phyloP scores from a whole-genome alignment of 106 monocot genomes.

The Platanthera guangdongensis region DNA sequence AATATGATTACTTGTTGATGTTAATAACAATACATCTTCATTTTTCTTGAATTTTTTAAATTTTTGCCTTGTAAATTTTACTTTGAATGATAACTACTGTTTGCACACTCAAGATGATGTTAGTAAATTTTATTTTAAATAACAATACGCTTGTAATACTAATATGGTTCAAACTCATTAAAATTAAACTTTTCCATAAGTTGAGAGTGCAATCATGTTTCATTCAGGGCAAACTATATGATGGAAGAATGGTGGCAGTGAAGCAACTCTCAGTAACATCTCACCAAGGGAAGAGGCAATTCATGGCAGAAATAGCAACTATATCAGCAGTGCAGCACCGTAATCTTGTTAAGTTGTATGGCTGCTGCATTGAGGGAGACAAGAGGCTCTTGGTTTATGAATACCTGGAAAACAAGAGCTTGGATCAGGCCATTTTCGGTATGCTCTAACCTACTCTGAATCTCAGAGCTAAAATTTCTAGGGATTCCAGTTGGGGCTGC shows the following conservation, averaged over 20 bases:
- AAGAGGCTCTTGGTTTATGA: constrained; percentile 74
- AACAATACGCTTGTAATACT: too few species aligned
- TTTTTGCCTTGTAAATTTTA: too few species aligned
- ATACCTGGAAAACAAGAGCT: constrained; percentile 65
- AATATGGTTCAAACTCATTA: too few species aligned
- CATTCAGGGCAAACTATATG: constrained; percentile 60
- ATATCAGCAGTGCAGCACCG: constrained; percentile 86
- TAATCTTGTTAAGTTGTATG: constrained; percentile 73
- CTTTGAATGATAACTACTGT: too few species aligned
- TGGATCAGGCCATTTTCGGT: constrained; percentile 87
- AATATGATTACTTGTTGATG: too few species aligned
- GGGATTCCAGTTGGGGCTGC: too few species aligned
- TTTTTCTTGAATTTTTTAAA: too few species aligned
- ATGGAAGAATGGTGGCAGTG: constrained; percentile 77
- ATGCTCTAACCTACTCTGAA: constrained; percentile 1
- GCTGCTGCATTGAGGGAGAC: constrained; percentile 76
- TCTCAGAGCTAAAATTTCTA: background rate
- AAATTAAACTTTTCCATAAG: too few species aligned
- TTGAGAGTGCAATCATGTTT: background rate
- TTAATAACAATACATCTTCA: too few species aligned
- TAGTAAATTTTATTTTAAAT: too few species aligned
- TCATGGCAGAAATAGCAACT: constrained; percentile 74
- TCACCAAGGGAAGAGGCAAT: constrained; percentile 72
- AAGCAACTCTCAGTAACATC: constrained; percentile 74
- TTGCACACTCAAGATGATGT: too few species aligned